Evolutionary conservation across 1,139 yeast species (phyloP).

Genomic region (Taphrina wiesneri): DNA sequence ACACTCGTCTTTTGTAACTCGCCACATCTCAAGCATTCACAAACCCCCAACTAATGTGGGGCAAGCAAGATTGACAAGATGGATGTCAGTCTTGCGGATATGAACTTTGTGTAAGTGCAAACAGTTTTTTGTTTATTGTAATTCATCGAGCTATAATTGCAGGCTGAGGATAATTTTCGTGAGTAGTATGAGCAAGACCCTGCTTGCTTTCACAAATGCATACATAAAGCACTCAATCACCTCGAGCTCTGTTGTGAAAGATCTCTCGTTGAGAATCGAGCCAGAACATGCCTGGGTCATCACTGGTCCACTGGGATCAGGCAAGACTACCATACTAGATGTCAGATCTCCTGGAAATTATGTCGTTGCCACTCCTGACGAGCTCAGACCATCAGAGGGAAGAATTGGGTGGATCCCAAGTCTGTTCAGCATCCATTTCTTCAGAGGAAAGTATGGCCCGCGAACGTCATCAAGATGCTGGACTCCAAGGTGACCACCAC

Average conservation of each 20-base stretch:
- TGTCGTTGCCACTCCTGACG: not conserved
- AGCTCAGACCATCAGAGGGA: conserved; percentile 16
- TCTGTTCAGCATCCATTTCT: conserved; percentile 63
- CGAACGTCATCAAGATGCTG: conserved; percentile 55
- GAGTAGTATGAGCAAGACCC: conserved; percentile 4
- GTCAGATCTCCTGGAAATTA: not conserved
- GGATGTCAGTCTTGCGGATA: no score
- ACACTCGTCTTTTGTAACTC: no score
- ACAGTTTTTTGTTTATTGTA: no score
- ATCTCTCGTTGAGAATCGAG: conserved; percentile 5
- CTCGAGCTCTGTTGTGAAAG: conserved; percentile 13
- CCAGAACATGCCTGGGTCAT: conserved; percentile 31
- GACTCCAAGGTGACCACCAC: conserved; percentile 61
- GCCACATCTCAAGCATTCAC: no score
- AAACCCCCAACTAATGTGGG: no score
- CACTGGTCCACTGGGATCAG: conserved; percentile 33
- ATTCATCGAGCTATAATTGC: no score
- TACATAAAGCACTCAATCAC: not conserved
- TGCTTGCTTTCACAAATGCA: not conserved
- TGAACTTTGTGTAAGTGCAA: no score
- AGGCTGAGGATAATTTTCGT: not conserved
- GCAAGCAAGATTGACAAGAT: no score
- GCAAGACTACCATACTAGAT: conserved; percentile 28
- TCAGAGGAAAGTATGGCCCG: conserved; percentile 49
- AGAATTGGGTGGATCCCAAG: conserved; percentile 42